These are phyloP conservation scores for Pilobolus umbonatus DNA, from an alignment of 192 early-diverging fungal genomes.

Conservation along the genomic window DNA sequence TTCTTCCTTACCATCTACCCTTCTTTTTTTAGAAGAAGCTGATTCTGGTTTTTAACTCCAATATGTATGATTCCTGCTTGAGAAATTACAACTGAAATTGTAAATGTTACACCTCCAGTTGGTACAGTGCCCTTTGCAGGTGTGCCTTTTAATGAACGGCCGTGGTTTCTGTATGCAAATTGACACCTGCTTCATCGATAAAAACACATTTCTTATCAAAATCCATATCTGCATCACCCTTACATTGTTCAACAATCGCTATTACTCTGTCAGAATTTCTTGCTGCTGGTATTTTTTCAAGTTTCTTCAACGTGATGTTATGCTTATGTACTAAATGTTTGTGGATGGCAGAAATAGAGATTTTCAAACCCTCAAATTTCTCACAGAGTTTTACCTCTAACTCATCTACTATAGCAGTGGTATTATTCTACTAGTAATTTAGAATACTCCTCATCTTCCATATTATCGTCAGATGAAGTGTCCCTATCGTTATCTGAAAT, in stretches of 20 bases:
- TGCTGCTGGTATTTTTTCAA: conserved; percentile 27
- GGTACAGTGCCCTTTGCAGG: conserved; percentile 14
- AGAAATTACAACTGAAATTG: conserved; percentile 14
- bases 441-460: conserved; percentile 20
- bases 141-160: conserved; percentile 8
- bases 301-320: conserved; percentile 20
- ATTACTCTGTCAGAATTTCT: conserved; percentile 21
- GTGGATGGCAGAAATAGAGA: conserved; percentile 20
- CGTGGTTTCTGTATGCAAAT: conserved; percentile 4
- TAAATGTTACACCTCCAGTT: conserved; percentile 14
- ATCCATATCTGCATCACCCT: conserved; percentile 13
- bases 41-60: conserved; percentile 17
- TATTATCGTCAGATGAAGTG: conserved; percentile 17
- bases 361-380: conserved; percentile 11
- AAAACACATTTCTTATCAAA: conserved; percentile 23
- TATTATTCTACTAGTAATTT: conserved; percentile 14
- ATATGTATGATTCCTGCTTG: conserved; percentile 19
- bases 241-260: conserved; percentile 20
- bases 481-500: no score
- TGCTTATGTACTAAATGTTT: conserved; percentile 22
- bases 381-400: conserved; percentile 5
- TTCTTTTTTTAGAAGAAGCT: conserved; percentile 17
- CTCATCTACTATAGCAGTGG: conserved; percentile 11
- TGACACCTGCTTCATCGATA: conserved; percentile 26
- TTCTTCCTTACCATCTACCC: conserved; percentile 12